A percentile compares a stretch with the other conserved stretches of the same genome.
Evolutionary conservation across 148 eudicot genomes (phyloP).

Genomic region (Rhododendron henanense): DNA sequence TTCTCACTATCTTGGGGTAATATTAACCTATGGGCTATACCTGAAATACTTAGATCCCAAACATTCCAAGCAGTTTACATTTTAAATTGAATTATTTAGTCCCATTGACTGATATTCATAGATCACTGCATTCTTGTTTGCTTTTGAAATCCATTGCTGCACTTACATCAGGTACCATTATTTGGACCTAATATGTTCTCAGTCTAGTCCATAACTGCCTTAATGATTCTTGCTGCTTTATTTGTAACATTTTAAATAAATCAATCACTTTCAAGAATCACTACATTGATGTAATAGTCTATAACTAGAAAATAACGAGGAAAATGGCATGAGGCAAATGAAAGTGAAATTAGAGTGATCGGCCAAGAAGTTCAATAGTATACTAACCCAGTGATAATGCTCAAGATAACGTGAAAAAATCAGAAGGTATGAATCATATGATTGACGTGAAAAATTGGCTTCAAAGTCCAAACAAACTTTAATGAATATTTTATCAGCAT

Average conservation of each 20-base stretch:
- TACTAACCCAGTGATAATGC: neutral
- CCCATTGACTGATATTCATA: neutral
- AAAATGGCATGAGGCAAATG: neutral
- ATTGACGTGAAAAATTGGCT: neutral
- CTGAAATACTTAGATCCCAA: neutral
- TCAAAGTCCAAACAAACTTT: neutral
- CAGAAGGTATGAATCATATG: neutral
- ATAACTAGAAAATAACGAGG: neutral
- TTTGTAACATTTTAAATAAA: neutral
- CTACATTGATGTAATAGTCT: neutral
- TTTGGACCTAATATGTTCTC: neutral
- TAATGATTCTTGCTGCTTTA: neutral
- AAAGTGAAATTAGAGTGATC: neutral
- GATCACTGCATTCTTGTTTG: neutral
- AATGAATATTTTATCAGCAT: neutral
- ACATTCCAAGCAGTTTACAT: neutral
- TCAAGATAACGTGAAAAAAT: neutral
- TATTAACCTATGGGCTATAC: neutral
- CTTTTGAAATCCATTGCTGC: neutral
- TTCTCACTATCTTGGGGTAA: neutral
- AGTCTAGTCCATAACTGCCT: neutral
- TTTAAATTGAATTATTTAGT: neutral
- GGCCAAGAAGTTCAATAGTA: neutral
- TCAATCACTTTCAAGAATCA: slow-evolving; percentile 1
- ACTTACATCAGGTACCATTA: neutral